phyloP scores from a whole-genome alignment of 176 grass and related monocot genomes.

The Eleusine coracana region DNA sequence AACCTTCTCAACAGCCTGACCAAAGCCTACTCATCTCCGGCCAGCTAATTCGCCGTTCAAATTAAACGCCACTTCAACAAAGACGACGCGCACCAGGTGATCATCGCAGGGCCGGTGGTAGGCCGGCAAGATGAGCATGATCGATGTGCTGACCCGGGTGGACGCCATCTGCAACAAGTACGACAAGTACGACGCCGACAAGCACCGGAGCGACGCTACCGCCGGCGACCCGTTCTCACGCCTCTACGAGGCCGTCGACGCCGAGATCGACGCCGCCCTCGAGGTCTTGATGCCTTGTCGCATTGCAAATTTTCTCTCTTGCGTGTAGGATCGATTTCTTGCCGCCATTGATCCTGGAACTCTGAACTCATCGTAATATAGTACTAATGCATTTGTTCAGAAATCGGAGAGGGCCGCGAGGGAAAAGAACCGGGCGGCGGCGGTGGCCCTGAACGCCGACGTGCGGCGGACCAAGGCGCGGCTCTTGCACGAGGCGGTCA shows the following conservation, averaged over 20 bases:
- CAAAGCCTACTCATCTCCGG: background rate
- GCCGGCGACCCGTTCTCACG: conserved; percentile 73
- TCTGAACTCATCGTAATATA: background rate
- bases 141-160: conserved; percentile 79
- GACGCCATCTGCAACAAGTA: conserved; percentile 97
- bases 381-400: conserved; percentile 21
- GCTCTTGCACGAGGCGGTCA: conserved; percentile 69
- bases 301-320: background rate
- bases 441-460: conserved; percentile 68
- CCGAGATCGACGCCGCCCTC: conserved; percentile 65
- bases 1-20: background rate
- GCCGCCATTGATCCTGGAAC: background rate
- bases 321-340: background rate
- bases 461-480: conserved; percentile 67
- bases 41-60: background rate
- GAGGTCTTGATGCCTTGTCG: conserved; percentile 34
- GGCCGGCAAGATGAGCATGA: conserved; percentile 58
- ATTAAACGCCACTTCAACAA: background rate
- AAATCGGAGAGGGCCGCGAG: conserved; percentile 64
- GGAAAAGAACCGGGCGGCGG: conserved; percentile 70
- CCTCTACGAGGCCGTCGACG: conserved; percentile 68
- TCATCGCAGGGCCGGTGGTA: background rate
- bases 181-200: conserved; percentile 80
- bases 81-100: background rate
- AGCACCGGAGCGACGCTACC: conserved; percentile 58